A percentile compares a stretch with the other conserved stretches of the same genome.
These are phyloP conservation scores for Gastrolobium bilobum DNA, from an alignment of 306 rosid species.

Conservation along the genomic window DNA sequence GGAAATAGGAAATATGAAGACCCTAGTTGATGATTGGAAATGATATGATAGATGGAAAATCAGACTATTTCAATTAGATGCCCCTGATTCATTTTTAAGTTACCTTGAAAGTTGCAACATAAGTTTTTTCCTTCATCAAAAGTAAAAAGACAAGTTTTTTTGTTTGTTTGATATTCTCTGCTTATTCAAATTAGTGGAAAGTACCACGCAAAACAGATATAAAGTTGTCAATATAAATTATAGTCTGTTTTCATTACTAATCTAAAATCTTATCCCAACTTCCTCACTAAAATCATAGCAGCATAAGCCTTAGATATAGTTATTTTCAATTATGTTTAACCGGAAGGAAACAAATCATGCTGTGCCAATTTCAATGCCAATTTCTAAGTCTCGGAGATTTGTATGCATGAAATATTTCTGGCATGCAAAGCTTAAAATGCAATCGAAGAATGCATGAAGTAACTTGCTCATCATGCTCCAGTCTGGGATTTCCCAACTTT, in stretches of 20 bases:
- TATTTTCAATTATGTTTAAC: conserved; percentile 8
- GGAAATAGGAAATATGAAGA: not conserved
- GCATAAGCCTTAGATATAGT: not conserved
- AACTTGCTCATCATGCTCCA: conserved; percentile 25
- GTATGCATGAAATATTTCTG: not conserved
- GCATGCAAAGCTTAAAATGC: conserved; percentile 6
- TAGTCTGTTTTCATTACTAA: conserved; percentile 14
- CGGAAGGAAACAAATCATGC: conserved; percentile 3
- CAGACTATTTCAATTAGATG: not conserved
- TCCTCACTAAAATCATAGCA: conserved; percentile 27
- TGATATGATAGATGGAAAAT: conserved; percentile 16
- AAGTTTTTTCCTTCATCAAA: conserved; percentile 28
- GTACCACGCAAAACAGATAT: not conserved
- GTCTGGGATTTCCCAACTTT: conserved; percentile 13
- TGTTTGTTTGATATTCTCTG: not conserved
- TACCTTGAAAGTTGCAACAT: conserved; percentile 5
- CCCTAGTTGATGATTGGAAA: not conserved
- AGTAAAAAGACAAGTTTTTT: not conserved
- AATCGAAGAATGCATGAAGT: not conserved
- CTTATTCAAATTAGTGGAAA: not conserved
- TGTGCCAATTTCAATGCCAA: not conserved
- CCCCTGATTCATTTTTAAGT: not conserved
- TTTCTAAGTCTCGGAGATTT: not conserved
- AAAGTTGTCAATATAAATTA: not conserved
- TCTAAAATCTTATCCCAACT: conserved; percentile 25